A percentile compares a stretch with the other conserved stretches of the same genome.
phyloP scores from a whole-genome alignment of 331 rosid genomes.

The Malus hybrid region DNA sequence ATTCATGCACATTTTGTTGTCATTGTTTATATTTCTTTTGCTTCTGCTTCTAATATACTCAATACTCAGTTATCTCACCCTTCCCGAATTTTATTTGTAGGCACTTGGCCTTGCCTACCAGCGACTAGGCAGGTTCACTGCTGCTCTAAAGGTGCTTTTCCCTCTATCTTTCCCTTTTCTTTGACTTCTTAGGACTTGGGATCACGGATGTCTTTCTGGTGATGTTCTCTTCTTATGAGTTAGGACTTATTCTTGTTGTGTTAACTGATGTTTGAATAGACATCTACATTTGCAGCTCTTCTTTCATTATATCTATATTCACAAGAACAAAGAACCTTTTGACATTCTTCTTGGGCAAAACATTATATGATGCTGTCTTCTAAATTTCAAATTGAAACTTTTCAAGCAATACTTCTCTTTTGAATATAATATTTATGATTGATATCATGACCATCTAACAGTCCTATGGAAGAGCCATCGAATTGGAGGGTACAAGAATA shows the following conservation, averaged over 20 bases:
- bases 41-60: not conserved
- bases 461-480: slow-evolving; percentile 89
- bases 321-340: not conserved
- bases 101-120: slow-evolving; percentile 94
- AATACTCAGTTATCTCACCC: not conserved
- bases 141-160: slow-evolving; percentile 66
- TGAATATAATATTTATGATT: not conserved
- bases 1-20: not conserved
- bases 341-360: not conserved
- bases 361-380: not conserved
- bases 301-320: not conserved
- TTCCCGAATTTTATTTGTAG: slow-evolving; percentile 22
- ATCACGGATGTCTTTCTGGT: no score
- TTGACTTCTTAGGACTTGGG: not conserved
- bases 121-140: slow-evolving; percentile 87
- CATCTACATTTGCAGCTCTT: not conserved
- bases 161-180: not conserved
- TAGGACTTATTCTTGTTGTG: not conserved
- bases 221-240: not conserved
- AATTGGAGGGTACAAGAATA: slow-evolving; percentile 53
- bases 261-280: not conserved
- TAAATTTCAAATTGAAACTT: not conserved
- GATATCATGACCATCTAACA: slow-evolving; percentile 22
- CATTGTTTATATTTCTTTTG: not conserved
- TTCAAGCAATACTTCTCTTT: not conserved